Conservation (phyloP, 1,139 yeast species). For the Taphrina confusa region DNA sequence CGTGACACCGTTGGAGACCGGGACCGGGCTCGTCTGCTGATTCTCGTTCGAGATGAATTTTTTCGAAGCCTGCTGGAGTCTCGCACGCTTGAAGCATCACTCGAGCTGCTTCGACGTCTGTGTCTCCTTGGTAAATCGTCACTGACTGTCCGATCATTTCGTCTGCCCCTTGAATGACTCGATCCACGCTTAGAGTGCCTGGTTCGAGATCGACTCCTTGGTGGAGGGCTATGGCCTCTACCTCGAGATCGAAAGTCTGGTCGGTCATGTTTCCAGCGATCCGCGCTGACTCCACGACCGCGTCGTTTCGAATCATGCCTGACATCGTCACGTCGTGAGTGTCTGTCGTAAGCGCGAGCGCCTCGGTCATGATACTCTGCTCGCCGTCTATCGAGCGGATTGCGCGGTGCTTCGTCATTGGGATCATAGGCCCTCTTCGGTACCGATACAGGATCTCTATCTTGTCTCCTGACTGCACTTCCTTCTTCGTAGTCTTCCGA, state of each 20-base stretch:
- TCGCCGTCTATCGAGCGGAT: conserved; percentile 18
- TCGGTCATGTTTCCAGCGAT: conserved; percentile 1
- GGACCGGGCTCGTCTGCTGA: too few species aligned
- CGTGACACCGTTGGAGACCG: too few species aligned
- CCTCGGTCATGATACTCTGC: background rate
- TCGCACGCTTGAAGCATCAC: too few species aligned
- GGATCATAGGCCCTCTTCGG: conserved; percentile 5
- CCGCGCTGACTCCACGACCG: background rate
- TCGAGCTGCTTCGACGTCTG: too few species aligned
- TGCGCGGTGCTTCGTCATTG: background rate
- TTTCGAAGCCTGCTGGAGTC: too few species aligned
- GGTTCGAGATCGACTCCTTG: background rate
- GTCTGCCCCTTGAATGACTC: conserved; percentile 2
- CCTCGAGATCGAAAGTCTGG: conserved; percentile 6
- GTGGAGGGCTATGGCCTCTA: background rate
- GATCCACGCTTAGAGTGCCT: background rate
- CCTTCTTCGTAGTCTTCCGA: conserved; percentile 34
- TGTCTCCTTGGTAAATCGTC: too few species aligned
- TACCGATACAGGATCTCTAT: background rate
- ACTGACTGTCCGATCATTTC: too few species aligned
- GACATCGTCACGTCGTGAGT: background rate
- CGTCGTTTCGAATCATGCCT: background rate
- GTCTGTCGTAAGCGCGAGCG: background rate
- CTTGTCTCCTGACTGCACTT: conserved; percentile 17
- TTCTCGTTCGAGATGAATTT: too few species aligned